Evolutionary conservation across 331 rosid species (phyloP), one percentile per base, ranked within the genome.

Genomic region (Pyracantha coccinea): DNA sequence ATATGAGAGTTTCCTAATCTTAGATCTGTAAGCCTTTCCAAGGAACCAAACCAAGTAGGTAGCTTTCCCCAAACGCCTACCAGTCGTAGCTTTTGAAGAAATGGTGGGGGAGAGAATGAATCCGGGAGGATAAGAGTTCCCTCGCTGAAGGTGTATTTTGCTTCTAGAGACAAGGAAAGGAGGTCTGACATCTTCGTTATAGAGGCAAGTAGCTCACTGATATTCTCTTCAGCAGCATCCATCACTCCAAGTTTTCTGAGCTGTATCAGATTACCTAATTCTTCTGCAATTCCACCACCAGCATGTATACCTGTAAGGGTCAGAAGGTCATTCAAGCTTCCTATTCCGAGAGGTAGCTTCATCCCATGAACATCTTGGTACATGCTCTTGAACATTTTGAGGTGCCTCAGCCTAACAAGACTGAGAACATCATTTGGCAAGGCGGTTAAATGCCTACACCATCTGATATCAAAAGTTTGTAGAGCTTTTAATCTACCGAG

Each of bases 11-110:
- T 41, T 3, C 70, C 78, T 25, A 79, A 59, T 41, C 82, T 73
- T 47, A 79, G 32, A 29, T 66, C 58, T 67, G 65, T 79, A 3
- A 79, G 78, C 44, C 29, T 67, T 29, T 79, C 78, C 71, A 73
- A 20, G 47, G 70, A 73, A 57, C 78, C 82, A 52, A 79, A 44
- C 78, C 82, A 79, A 79, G 23, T 35, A 17, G 82, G 82, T 58
- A 60, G 23, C 32, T 73, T 73, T 60, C 14, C 83, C 8, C 73
- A 24, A 24, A 41, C 13, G 13, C 78, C 82, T 27, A 59, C 57
- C 10, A 73, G 70, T 31, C 7, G 57, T 73, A 79, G 78, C 70
- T 79, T 79, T 68, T 12, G 58, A 4, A 79, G 74, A 73, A 74
- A 47, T 29, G 77, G 69, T 7, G 78, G 78, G 1, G 82, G 78